Evolutionary conservation across 2,329 filamentous ascomycete genomes (phyloP), one percentile per base, ranked within the genome.

Genomic region (Cladophialophora chaetospira): DNA sequence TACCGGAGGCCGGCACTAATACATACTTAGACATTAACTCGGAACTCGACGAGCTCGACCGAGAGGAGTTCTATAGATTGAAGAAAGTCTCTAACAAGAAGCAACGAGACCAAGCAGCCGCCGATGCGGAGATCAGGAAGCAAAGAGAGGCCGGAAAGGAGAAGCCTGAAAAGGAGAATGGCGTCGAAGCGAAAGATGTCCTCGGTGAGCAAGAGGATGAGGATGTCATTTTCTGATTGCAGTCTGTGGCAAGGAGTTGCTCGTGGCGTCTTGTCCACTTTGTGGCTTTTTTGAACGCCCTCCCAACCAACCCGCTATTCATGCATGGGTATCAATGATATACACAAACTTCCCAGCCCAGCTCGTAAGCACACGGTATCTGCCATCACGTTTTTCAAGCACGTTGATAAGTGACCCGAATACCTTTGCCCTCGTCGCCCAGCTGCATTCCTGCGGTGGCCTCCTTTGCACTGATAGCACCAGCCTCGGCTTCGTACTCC

Each of bases 401-500:
- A 69, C 92, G 83, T 77, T 97, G 94, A 81, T 96, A 99, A 11
- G 94, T 97, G 63, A 99, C 92, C 77, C 94, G 95, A 73, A 99
- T 90, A 5, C 85, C 79, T 75, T 91, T 89, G 64, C 83, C 82
- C 43, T 85, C 85, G 15, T 85, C 85, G 51, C 87, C 88, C 65
- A 99, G 77, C 21, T 84, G 79, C 84, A 94, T 92, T 19, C 91
- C 91, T 10, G 89, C 88, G 28, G 91, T 96, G 63, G 88, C 91
- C 79, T 97, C 93, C 80, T 96, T 97, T 15, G 94, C 94, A 53
- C 86, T 87, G 67, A 96, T 96, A 25, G 94, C 92, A 38, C 90
- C 91, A 45, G 87, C 82, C 76, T 97, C 91, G 64, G 84, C 86
- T 68, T 96, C 91, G 76, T 97, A 99, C 74, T 99, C 94, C 58